Base-by-base conservation (phyloP, 2,329 filamentous ascomycete genomes). In the Colletotrichum tamarilloi region DNA sequence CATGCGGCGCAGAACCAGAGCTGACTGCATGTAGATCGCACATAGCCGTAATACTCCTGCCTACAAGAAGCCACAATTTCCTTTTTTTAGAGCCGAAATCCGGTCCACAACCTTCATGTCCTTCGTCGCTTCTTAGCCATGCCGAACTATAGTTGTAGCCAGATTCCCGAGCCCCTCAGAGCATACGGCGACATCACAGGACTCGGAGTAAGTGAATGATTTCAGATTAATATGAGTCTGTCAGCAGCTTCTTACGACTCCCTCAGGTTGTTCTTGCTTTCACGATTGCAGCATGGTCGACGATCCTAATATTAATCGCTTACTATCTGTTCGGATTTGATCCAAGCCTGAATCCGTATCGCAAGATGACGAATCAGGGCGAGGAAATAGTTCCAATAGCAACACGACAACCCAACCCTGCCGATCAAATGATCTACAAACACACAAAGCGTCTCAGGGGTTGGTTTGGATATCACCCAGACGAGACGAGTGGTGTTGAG, bases 171-270 rank as follows among this genome's bases (percentile, higher is more conserved):
- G 16, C 35, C 22, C 11, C 30, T 69, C 11, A 14, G 59, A 22
- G 28, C 38, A 5, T 69, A 64, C 16, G 60, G 67, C 2, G 53
- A 69, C n/a, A 69, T 69, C 5, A 12, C 52, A 28, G 67, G 67
- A 3, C 22, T 59, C 22, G 60, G 67, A 1, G 60, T 70, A 38
- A 65, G 55, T 68, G 6, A 26, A 7, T 4, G 49, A 16, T 5
- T 1, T 24, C 16, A 4, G 4, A 11, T 22, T 5, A 1, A 16
- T 14, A 4, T 30, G 7, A 14, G 35, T 30, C 3, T 5, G 2
- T 26, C 3, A 35, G 1, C 2, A n/a, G 35, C 5, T 14, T 16
- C 35, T 38, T 16, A 38, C 5, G 12, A 38, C 2, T 14, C 30
- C 5, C 3, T 9, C 30, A 60, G 67, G 60, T 65, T 46, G 7